phyloP scores from a whole-genome alignment of 1,284 basidiomycete species.

The Rhodotorula sp. region DNA sequence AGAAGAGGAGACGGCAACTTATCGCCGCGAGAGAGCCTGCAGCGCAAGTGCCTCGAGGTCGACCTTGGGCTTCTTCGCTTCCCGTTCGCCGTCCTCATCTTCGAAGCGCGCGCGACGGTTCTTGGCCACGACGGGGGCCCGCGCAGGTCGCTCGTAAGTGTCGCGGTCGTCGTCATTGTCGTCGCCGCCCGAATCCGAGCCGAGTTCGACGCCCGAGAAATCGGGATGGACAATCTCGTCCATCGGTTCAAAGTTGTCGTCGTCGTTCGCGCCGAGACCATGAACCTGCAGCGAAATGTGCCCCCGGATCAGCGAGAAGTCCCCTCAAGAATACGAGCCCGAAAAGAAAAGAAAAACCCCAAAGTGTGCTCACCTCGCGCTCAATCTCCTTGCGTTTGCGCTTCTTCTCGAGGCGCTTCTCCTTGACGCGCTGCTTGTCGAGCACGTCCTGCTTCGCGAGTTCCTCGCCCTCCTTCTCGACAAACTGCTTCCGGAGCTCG shows the following conservation, averaged over 20 bases:
- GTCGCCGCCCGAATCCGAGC: slow-evolving; percentile 27
- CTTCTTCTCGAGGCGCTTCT: slow-evolving; percentile 82
- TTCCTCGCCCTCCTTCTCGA: slow-evolving; percentile 67
- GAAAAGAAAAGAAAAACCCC: slow-evolving; percentile 20
- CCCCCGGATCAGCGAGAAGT: slow-evolving; percentile 41
- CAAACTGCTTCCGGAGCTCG: slow-evolving; percentile 67
- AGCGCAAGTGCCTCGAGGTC: slow-evolving; percentile 45
- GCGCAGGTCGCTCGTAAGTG: slow-evolving; percentile 11
- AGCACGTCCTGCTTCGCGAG: slow-evolving; percentile 68
- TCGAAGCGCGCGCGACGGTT: slow-evolving; percentile 30
- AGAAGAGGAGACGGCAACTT: neutral
- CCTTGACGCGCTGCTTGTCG: slow-evolving; percentile 79
- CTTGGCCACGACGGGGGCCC: slow-evolving; percentile 16
- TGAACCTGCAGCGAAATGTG: slow-evolving; percentile 35
- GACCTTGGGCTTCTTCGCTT: slow-evolving; percentile 28
- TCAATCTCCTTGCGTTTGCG: slow-evolving; percentile 83
- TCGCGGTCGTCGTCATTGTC: slow-evolving; percentile 1
- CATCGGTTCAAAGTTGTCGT: slow-evolving; percentile 37
- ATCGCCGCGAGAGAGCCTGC: slow-evolving; percentile 35
- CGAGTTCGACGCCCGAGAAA: slow-evolving; percentile 64
- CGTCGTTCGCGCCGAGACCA: slow-evolving; percentile 56
- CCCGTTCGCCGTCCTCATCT: slow-evolving; percentile 24
- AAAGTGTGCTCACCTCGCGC: slow-evolving; percentile 54
- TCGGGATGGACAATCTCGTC: slow-evolving; percentile 55
- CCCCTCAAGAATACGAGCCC: slow-evolving; percentile 4